A percentile compares a stretch with the other conserved stretches of the same genome.
Evolutionary conservation across 805 yeast genomes (phyloP).

Genomic region (Sugiyamaella mastotermitis): DNA sequence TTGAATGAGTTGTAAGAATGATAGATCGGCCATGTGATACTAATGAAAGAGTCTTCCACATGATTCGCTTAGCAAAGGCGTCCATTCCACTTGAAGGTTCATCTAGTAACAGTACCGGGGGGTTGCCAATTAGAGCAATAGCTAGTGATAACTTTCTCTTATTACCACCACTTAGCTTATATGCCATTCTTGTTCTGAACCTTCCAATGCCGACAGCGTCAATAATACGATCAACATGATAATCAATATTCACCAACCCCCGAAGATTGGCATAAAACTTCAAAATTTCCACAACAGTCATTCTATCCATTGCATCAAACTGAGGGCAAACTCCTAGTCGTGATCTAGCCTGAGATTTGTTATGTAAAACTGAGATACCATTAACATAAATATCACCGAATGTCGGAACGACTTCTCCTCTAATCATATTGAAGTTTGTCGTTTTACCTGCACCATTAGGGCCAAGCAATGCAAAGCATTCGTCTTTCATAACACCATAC

Average conservation of each 20-base stretch:
- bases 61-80: constrained; percentile 33
- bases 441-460: constrained; percentile 36
- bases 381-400: constrained; percentile 28
- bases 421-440: constrained; percentile 32
- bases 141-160: constrained; percentile 32
- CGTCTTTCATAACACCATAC: constrained; percentile 29
- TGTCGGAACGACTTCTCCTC: constrained; percentile 30
- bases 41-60: constrained; percentile 32
- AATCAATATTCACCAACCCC: constrained; percentile 23
- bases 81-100: constrained; percentile 37
- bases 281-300: constrained; percentile 30
- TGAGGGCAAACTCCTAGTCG: constrained; percentile 35
- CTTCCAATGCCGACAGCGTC: constrained; percentile 31
- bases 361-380: constrained; percentile 22
- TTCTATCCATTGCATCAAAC: constrained; percentile 34
- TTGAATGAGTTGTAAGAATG: constrained; percentile 33
- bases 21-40: constrained; percentile 30
- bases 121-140: constrained; percentile 32
- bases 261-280: constrained; percentile 29
- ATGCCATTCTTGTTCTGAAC: constrained; percentile 28
- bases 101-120: constrained; percentile 32
- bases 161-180: constrained; percentile 32
- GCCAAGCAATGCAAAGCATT: constrained; percentile 32
- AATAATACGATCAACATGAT: constrained; percentile 28
- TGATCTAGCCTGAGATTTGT: constrained; percentile 28